Percentiles rank a stretch among this genome's conserved stretches.
Evolutionary conservation across 2,329 filamentous ascomycete genomes (phyloP).

Genomic region (Diaporthe amygdali): DNA sequence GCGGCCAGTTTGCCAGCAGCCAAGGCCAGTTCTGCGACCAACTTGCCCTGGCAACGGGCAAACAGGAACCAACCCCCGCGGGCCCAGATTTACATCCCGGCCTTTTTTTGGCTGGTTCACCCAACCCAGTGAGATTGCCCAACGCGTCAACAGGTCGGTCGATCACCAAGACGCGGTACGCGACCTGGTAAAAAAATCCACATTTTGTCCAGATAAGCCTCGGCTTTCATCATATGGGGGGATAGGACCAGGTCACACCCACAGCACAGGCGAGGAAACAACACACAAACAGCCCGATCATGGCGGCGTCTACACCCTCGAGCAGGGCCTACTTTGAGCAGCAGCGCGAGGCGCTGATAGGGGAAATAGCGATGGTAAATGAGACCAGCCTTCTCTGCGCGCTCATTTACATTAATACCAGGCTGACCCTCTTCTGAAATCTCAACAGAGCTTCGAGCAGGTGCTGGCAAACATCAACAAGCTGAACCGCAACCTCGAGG

Average conservation of each 20-base stretch:
- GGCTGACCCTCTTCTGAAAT: background rate
- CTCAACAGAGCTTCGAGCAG: constrained; percentile 75
- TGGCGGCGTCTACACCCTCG: constrained; percentile 38
- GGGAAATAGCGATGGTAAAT: constrained; percentile 74
- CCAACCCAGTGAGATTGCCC: background rate
- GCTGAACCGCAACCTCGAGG: constrained; percentile 88
- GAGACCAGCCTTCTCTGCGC: background rate
- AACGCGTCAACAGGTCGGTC: background rate
- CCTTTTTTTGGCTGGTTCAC: background rate
- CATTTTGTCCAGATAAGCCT: background rate
- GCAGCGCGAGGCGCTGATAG: constrained; percentile 73
- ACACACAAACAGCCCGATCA: constrained; percentile 24
- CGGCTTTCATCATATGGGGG: background rate
- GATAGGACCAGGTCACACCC: background rate
- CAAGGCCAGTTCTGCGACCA: background rate
- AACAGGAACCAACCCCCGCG: background rate
- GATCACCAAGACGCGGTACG: constrained; percentile 5
- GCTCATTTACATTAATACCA: background rate
- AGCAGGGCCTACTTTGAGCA: constrained; percentile 70
- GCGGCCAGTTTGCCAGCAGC: background rate
- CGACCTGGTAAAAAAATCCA: background rate
- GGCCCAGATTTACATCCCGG: background rate
- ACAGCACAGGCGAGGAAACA: background rate
- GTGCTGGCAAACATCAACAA: constrained; percentile 96
- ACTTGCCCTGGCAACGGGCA: constrained; percentile 7